These are phyloP conservation scores for Candida sithepensis DNA, from an alignment of 805 yeast genomes.

Conservation along the genomic window DNA sequence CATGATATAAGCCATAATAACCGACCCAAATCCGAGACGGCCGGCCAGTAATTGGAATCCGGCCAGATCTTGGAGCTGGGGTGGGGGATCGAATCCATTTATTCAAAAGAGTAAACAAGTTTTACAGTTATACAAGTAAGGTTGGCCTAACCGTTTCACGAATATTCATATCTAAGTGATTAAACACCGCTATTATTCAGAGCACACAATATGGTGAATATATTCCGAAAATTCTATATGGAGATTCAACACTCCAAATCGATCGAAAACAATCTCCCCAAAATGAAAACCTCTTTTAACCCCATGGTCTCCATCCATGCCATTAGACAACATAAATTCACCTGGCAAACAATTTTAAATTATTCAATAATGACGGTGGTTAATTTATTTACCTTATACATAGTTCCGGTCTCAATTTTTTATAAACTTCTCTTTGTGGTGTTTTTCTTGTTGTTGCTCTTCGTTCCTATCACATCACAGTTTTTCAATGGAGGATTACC, in stretches of 20 bases:
- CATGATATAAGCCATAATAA: too few relatives aligned
- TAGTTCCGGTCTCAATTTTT: slow-evolving; percentile 18
- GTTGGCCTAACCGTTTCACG: too few relatives aligned
- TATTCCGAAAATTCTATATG: slow-evolving; percentile 7
- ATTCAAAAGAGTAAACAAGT: too few relatives aligned
- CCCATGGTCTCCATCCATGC: slow-evolving; percentile 9
- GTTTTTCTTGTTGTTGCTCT: slow-evolving; percentile 29
- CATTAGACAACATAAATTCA: slow-evolving; percentile 4
- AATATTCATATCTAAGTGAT: too few relatives aligned
- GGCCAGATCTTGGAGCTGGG: too few relatives aligned
- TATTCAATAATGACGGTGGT: slow-evolving; percentile 17
- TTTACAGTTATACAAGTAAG: too few relatives aligned
- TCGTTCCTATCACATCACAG: slow-evolving; percentile 77
- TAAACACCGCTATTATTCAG: too few relatives aligned
- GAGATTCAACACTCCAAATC: slow-evolving; percentile 14
- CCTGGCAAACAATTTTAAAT: slow-evolving; percentile 12
- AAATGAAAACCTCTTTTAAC: slow-evolving; percentile 10
- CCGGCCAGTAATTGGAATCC: too few relatives aligned
- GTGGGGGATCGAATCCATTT: too few relatives aligned
- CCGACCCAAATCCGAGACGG: too few relatives aligned
- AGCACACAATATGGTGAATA: slow-evolving; percentile 4
- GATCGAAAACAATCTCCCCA: slow-evolving; percentile 11
- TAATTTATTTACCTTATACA: slow-evolving; percentile 22
- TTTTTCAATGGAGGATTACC: slow-evolving; percentile 84
- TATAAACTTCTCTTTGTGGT: slow-evolving; percentile 15